These are phyloP conservation scores for Hyaloscypha finlandica DNA, from an alignment of 495 filamentous ascomycete species.

Conservation along the genomic window DNA sequence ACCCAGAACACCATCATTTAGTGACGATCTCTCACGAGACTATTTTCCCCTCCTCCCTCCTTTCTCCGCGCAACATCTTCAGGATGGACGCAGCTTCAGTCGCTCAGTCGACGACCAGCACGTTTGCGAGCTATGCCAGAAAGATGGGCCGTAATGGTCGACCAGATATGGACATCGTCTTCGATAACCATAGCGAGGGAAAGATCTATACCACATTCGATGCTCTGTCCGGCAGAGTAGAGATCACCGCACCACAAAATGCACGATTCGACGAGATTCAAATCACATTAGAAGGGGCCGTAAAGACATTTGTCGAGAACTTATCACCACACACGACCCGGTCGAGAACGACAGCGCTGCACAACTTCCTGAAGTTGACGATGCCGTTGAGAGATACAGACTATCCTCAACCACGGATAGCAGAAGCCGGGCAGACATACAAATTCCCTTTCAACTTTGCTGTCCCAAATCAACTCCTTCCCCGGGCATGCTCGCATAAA, in stretches of 20 bases:
- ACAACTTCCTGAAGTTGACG: slow-evolving; percentile 74
- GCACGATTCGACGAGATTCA: slow-evolving; percentile 77
- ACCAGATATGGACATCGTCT: slow-evolving; percentile 38
- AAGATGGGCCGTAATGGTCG: slow-evolving; percentile 18
- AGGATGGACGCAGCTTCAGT: slow-evolving; percentile 24
- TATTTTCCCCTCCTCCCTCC: background rate
- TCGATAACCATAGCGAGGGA: slow-evolving; percentile 36
- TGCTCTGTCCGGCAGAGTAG: slow-evolving; percentile 51
- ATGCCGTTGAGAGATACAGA: slow-evolving; percentile 73
- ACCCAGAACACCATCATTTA: background rate
- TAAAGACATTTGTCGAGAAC: slow-evolving; percentile 39
- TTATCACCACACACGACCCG: slow-evolving; percentile 43
- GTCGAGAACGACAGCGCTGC: slow-evolving; percentile 45
- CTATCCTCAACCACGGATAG: slow-evolving; percentile 69
- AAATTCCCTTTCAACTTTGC: slow-evolving; percentile 86
- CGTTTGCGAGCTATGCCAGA: slow-evolving; percentile 25
- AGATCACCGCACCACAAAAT: slow-evolving; percentile 62
- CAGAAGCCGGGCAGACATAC: slow-evolving; percentile 67
- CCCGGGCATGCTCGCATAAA: slow-evolving; percentile 61
- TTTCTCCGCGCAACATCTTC: background rate
- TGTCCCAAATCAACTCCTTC: slow-evolving; percentile 66
- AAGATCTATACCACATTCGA: slow-evolving; percentile 54
- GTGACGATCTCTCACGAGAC: slow-evolving; percentile 1
- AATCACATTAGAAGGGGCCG: slow-evolving; percentile 76
- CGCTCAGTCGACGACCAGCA: slow-evolving; percentile 18